Conservation (phyloP, 306 rosid species). For the Fragaria iinumae region DNA sequence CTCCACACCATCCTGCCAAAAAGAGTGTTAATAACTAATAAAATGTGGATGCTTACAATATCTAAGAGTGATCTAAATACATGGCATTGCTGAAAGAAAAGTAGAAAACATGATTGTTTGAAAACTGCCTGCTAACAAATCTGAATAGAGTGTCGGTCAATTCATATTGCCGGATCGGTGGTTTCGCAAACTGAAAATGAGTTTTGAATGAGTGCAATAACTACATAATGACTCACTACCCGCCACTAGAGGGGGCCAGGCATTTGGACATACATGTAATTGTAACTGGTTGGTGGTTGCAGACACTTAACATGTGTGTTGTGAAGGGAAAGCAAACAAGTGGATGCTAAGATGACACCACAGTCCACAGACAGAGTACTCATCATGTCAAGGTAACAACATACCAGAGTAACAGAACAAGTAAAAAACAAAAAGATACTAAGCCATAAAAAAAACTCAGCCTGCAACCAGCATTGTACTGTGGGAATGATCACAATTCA, state of each 20-base stretch:
- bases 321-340: not conserved
- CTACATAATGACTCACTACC: not conserved
- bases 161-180: not conserved
- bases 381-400: not conserved
- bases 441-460: not conserved
- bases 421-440: not conserved
- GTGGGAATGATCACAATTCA: not conserved
- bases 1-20: slow-evolving; percentile 96
- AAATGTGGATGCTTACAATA: not conserved
- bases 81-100: not conserved
- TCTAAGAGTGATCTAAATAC: not conserved
- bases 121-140: not conserved
- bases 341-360: not conserved
- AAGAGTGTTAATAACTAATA: not conserved
- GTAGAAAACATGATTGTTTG: not conserved
- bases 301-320: not conserved
- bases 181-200: not conserved
- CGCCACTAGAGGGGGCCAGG: not conserved
- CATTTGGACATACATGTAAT: not conserved
- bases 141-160: not conserved
- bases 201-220: not conserved
- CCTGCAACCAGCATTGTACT: not conserved
- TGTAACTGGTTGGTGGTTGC: not conserved
- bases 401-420: not conserved
- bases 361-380: not conserved